Evolutionary conservation across 2,329 filamentous ascomycete species (phyloP).

Genomic region (Orbilia oligospora): DNA sequence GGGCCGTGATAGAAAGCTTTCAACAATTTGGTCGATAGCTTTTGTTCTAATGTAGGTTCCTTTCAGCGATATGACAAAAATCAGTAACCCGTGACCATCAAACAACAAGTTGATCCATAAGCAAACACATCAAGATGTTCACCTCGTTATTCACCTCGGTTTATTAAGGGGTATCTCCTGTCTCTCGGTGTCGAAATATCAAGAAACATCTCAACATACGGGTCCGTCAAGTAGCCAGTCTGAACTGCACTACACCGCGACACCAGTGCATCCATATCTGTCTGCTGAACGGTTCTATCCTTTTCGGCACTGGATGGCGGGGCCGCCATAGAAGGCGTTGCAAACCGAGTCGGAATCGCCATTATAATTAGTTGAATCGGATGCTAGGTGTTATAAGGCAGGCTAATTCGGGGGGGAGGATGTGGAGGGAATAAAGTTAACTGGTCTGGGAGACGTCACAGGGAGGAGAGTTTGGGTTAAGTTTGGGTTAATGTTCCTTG

Average conservation of each 20-base stretch:
- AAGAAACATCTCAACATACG: constrained; percentile 81
- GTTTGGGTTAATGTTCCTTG: no score
- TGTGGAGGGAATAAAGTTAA: no score
- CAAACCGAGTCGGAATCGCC: constrained; percentile 52
- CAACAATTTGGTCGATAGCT: constrained; percentile 83
- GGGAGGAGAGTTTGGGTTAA: no score
- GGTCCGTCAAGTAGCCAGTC: constrained; percentile 85
- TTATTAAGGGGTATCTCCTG: constrained; percentile 89
- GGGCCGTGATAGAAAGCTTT: constrained; percentile 75
- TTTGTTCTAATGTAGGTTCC: constrained; percentile 93
- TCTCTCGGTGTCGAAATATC: constrained; percentile 67
- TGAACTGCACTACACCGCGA: constrained; percentile 90
- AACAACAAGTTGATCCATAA: constrained; percentile 1
- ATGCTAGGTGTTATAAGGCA: not conserved
- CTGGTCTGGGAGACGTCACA: no score
- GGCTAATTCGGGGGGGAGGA: not conserved
- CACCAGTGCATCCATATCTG: constrained; percentile 90
- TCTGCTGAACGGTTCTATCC: constrained; percentile 85
- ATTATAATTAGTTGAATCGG: not conserved
- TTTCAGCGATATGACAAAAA: constrained; percentile 66
- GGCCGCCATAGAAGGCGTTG: constrained; percentile 28
- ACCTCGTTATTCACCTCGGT: constrained; percentile 77
- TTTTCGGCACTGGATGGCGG: constrained; percentile 66
- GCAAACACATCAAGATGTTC: constrained; percentile 39
- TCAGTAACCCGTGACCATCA: constrained; percentile 6